Base-by-base conservation (phyloP, 116 monocot genomes). In the Zostera marina region DNA sequence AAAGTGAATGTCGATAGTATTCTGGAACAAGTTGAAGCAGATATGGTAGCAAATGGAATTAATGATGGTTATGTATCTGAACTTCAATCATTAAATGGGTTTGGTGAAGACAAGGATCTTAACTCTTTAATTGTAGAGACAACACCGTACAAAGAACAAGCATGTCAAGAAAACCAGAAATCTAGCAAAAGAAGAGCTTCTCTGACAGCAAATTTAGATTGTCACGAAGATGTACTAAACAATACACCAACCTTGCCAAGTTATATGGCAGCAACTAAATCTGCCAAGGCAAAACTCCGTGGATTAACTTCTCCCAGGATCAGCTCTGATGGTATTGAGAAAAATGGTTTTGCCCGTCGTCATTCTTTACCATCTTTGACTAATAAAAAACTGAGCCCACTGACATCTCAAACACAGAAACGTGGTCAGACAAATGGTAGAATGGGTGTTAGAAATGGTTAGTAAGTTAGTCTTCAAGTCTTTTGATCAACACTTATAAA, bases 231-330 rank as follows among this genome's bases (percentile, higher is more conserved):
- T 17, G 74, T 73, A 47, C 10, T 61, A 42, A 76, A 73, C 41
- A 76, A 73, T 38, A 62, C 65, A 52, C 84, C 73, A 16, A 63
- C 54, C 0, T 11, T 81, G 54, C 93, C 93, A 5, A 93, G 87
- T 63, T 93, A 87, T 60, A 93, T 93, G 93, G 78, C 78, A 51
- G 54, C 79, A 43, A 93, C 93, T 45, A 68, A 84, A 60, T 93
- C 93, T 54, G 79, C 79, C 21, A 93, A 93, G 65, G 94, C 94
- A 67, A 87, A 88, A 52, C 47, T 84, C 47, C 65, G 84, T 13
- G 79, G 69, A 20, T 82, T 75, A 41, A 69, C 49, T 62, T 93
- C 81, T 20, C 84, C 81, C 25, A 83, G 79, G 46, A 49, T 87
- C 58, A 71, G 67, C 22, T 74, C 79, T 8, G 93, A 93, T 52